Conservation (phyloP, 2,329 filamentous ascomycete genomes). For the Ophiostoma montium region DNA sequence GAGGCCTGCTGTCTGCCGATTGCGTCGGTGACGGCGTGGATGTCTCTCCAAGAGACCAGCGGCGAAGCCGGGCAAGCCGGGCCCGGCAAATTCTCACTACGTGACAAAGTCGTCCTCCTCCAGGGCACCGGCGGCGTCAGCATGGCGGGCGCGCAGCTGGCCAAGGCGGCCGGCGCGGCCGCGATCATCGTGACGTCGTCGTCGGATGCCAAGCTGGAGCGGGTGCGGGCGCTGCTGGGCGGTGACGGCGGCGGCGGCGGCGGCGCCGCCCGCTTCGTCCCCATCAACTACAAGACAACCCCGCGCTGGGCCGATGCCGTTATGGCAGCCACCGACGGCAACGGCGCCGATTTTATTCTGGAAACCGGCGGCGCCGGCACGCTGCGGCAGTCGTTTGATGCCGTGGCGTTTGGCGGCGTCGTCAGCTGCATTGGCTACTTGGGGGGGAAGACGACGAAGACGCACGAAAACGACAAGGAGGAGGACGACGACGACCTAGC, state of each 20-base stretch:
- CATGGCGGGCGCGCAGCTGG: slow-evolving; percentile 37
- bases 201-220: slow-evolving; percentile 35
- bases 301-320: slow-evolving; percentile 38
- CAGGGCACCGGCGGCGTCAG: slow-evolving; percentile 42
- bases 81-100: no score
- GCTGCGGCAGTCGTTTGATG: slow-evolving; percentile 36
- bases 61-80: background rate
- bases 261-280: no score
- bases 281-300: slow-evolving; percentile 39
- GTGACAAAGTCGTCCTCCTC: slow-evolving; percentile 31
- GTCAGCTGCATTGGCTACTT: slow-evolving; percentile 38
- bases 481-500: slow-evolving; percentile 27
- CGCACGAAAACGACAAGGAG: slow-evolving; percentile 16
- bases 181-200: slow-evolving; percentile 40
- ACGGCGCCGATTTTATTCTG: slow-evolving; percentile 39
- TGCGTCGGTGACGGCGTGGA: slow-evolving; percentile 50
- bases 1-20: slow-evolving; percentile 48
- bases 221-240: slow-evolving; percentile 31
- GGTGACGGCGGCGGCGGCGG: no score
- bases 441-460: slow-evolving; percentile 38
- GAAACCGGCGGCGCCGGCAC: slow-evolving; percentile 40
- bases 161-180: slow-evolving; percentile 35
- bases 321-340: slow-evolving; percentile 27
- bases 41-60: slow-evolving; percentile 35
- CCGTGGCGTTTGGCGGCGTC: slow-evolving; percentile 38